Evolutionary conservation across 805 yeast genomes (phyloP).

Genomic region (Kodamaea jinghongensis): DNA sequence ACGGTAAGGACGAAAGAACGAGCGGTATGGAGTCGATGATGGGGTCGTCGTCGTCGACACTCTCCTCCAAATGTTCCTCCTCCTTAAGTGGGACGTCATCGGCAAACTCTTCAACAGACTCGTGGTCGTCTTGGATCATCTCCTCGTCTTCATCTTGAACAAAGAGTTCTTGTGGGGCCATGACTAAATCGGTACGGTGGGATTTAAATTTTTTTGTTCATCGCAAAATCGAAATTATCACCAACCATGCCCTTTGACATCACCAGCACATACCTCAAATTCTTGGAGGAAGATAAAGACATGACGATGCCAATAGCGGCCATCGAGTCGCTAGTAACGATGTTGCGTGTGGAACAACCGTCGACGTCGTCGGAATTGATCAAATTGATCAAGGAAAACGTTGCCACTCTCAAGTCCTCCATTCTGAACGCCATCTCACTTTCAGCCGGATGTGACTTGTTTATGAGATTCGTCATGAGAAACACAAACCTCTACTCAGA

Average conservation of each 20-base stretch:
- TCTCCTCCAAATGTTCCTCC: slow-evolving; percentile 5
- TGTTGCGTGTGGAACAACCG: slow-evolving; percentile 80
- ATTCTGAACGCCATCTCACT: slow-evolving; percentile 90
- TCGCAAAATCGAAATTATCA: slow-evolving; percentile 5
- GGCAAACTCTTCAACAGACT: slow-evolving; percentile 6
- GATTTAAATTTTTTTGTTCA: slow-evolving; percentile 1
- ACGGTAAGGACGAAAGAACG: slow-evolving; percentile 24
- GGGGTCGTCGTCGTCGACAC: slow-evolving; percentile 27
- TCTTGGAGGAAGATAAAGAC: slow-evolving; percentile 86
- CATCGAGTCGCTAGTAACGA: slow-evolving; percentile 86
- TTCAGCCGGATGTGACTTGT: slow-evolving; percentile 96
- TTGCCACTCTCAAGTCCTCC: slow-evolving; percentile 66
- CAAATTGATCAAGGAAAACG: slow-evolving; percentile 73
- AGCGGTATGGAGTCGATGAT: slow-evolving; percentile 39
- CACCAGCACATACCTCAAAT: slow-evolving; percentile 72
- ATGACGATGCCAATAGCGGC: slow-evolving; percentile 99
- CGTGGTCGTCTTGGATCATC: slow-evolving; percentile 12
- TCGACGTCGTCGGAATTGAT: slow-evolving; percentile 92
- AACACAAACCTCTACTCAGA: slow-evolving; percentile 85
- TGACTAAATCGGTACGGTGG: slow-evolving; percentile 15
- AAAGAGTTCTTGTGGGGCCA: slow-evolving; percentile 9
- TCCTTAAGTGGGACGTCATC: slow-evolving; percentile 7
- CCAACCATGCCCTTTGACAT: slow-evolving; percentile 61
- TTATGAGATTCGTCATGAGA: slow-evolving; percentile 87
- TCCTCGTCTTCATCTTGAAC: slow-evolving; percentile 20